Conservation (phyloP, 176 grass and related monocot species). For the Hordeum marinum region DNA sequence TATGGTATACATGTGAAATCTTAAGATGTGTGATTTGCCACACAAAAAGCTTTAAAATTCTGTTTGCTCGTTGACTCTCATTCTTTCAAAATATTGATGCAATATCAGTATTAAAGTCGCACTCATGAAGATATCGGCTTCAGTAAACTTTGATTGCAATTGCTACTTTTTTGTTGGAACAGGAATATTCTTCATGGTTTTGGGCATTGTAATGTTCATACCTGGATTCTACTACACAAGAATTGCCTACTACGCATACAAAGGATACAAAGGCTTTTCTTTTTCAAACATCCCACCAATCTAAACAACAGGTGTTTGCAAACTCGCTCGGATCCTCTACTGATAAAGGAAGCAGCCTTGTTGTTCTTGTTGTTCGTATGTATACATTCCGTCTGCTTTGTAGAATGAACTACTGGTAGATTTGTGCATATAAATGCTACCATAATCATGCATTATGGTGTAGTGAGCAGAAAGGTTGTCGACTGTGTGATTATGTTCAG, state of each 20-base stretch:
- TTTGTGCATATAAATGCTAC: conserved; percentile 52
- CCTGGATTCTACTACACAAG: conserved; percentile 98
- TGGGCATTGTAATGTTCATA: conserved; percentile 90
- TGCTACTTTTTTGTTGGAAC: background rate
- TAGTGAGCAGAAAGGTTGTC: conserved; percentile 21
- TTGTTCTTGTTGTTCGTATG: background rate
- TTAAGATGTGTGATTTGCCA: too few species aligned
- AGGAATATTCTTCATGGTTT: conserved; percentile 86
- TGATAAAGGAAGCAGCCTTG: conserved; percentile 6
- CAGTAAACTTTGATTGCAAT: background rate
- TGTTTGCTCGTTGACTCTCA: background rate
- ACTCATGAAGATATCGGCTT: background rate
- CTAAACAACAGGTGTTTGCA: conserved; percentile 23
- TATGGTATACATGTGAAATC: background rate
- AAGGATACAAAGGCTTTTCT: conserved; percentile 91
- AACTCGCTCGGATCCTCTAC: background rate
- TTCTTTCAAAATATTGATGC: background rate
- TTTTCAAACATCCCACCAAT: conserved; percentile 88
- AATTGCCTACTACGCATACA: conserved; percentile 90
- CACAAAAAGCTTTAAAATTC: background rate
- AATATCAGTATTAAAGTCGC: background rate
- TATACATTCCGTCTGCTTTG: background rate
- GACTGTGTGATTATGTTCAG: background rate
- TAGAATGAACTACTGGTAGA: conserved; percentile 12
- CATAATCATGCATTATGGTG: conserved; percentile 6